Evolutionary conservation across 2,329 filamentous ascomycete genomes (phyloP).

Genomic region (Purpureocillium lavendulum): DNA sequence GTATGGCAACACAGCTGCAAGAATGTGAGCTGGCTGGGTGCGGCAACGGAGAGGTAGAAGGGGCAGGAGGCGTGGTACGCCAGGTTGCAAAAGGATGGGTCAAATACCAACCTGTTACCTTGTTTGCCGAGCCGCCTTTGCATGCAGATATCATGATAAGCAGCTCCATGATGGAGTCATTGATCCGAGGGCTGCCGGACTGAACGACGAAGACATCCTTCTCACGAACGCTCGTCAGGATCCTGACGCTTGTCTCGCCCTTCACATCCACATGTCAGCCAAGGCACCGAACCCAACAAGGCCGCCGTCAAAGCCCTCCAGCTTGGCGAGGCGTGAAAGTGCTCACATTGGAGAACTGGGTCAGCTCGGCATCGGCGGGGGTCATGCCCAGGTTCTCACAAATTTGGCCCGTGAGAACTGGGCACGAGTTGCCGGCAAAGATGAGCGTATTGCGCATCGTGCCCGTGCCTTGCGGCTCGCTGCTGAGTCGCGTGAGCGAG

Average conservation of each 20-base stretch:
- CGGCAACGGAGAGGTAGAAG: too few relatives aligned
- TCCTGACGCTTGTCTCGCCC: constrained; percentile 64
- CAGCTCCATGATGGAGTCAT: constrained; percentile 98
- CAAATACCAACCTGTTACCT: constrained; percentile 89
- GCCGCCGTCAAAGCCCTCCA: background rate
- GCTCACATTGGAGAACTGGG: constrained; percentile 63
- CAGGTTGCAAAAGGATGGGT: constrained; percentile 13
- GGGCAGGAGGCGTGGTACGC: too few relatives aligned
- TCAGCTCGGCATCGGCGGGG: constrained; percentile 55
- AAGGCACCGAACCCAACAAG: constrained; percentile 8
- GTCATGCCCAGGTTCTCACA: constrained; percentile 60
- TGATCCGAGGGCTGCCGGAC: constrained; percentile 91
- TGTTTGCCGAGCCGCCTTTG: constrained; percentile 94
- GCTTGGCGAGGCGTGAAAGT: constrained; percentile 8
- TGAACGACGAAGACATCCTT: constrained; percentile 99
- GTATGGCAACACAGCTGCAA: constrained; percentile 74
- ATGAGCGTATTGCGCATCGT: constrained; percentile 59
- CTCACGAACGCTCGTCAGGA: constrained; percentile 74
- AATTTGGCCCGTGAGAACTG: constrained; percentile 55
- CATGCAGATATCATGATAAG: constrained; percentile 98
- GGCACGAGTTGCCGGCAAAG: constrained; percentile 60
- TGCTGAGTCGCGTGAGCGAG: constrained; percentile 4
- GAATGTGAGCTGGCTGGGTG: constrained; percentile 3
- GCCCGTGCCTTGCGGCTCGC: constrained; percentile 10
- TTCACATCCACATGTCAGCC: constrained; percentile 21